phyloP scores from a whole-genome alignment of 306 rosid species.

The Bauhinia variegata region DNA sequence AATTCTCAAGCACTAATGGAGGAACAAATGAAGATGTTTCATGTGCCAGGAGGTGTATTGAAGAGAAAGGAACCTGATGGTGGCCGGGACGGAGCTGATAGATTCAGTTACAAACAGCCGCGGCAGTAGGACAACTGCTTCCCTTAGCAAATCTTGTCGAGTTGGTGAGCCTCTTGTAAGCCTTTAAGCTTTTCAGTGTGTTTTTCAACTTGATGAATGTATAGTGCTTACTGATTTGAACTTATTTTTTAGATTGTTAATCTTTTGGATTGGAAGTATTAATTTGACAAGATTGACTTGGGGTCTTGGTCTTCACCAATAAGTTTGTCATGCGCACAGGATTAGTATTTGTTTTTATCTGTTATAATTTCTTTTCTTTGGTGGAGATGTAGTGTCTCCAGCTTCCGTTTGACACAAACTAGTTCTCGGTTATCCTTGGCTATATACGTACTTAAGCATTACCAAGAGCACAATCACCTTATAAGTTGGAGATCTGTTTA shows the following conservation, averaged over 20 bases:
- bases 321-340: not conserved
- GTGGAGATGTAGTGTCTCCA: not conserved
- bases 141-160: conserved; percentile 13
- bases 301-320: not conserved
- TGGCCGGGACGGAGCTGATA: conserved; percentile 80
- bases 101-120: conserved; percentile 75
- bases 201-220: not conserved
- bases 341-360: not conserved
- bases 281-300: not conserved
- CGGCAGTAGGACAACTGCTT: conserved; percentile 60
- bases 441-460: not conserved
- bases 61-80: conserved; percentile 94
- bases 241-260: not conserved
- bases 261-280: not conserved
- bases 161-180: conserved; percentile 37
- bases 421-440: not conserved
- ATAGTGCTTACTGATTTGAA: not conserved
- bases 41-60: conserved; percentile 61
- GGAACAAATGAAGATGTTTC: conserved; percentile 83
- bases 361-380: no score
- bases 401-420: not conserved
- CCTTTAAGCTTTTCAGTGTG: not conserved
- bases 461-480: not conserved
- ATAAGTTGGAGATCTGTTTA: not conserved
- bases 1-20: conserved; percentile 69